These are phyloP conservation scores for Fraxinus quadrangulata DNA, from an alignment of 257 asterid species.

Conservation along the genomic window DNA sequence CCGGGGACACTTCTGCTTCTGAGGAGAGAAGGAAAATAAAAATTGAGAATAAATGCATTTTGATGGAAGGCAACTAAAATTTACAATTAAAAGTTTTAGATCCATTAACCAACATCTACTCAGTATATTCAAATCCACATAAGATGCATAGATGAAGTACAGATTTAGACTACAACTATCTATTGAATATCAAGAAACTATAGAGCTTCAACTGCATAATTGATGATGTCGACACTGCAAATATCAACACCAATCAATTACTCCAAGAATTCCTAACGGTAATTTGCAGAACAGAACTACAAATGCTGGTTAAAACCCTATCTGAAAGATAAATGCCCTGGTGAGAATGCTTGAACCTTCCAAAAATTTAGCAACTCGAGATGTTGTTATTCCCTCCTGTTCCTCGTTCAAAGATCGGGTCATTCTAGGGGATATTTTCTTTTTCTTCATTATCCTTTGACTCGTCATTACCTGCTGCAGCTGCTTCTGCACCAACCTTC, in stretches of 20 bases:
- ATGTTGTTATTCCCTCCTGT: constrained; percentile 23
- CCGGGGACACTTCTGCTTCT: not conserved
- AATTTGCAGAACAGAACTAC: constrained; percentile 35
- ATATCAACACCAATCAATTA: constrained; percentile 31
- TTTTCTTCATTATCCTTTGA: constrained; percentile 33
- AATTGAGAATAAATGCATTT: not conserved
- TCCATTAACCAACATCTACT: not conserved
- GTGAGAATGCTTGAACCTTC: constrained; percentile 13
- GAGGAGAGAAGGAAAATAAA: not conserved
- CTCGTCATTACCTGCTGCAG: constrained; percentile 18
- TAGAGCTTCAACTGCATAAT: constrained; percentile 19
- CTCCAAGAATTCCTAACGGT: constrained; percentile 42
- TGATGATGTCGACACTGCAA: constrained; percentile 12
- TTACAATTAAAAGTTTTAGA: not conserved
- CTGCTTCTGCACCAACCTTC: constrained; percentile 24
- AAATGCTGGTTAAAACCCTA: constrained; percentile 36
- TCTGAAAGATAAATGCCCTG: constrained; percentile 16
- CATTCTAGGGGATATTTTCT: constrained; percentile 18
- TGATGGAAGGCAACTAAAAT: not conserved
- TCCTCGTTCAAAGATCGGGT: constrained; percentile 19
- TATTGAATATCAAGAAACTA: constrained; percentile 1
- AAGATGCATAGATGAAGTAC: not conserved
- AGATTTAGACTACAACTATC: not conserved
- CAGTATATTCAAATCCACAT: not conserved
- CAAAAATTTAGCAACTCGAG: not conserved